Conservation (phyloP, 192 early-diverging fungal genomes). For the Mortierella alpina region DNA sequence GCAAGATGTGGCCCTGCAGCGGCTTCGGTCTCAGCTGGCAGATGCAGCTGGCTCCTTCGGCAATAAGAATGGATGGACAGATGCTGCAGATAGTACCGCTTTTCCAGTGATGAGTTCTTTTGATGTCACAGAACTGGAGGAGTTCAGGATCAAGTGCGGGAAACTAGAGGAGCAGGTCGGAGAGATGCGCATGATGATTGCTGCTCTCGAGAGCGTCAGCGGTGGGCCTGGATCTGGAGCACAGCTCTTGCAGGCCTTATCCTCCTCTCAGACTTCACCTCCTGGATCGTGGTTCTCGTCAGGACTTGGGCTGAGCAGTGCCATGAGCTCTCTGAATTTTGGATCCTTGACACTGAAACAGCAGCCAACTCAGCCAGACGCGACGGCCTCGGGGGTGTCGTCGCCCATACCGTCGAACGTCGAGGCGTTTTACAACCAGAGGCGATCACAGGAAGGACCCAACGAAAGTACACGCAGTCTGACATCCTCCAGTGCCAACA, state of each 20-base stretch:
- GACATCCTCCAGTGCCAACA: neutral
- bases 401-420: conserved; percentile 11
- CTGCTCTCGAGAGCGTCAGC: conserved; percentile 30
- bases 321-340: conserved; percentile 14
- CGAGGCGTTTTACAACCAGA: conserved; percentile 1
- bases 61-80: neutral
- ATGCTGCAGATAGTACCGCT: neutral
- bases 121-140: conserved; percentile 30
- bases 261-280: neutral
- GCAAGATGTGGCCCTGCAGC: conserved; percentile 15
- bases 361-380: neutral
- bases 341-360: conserved; percentile 14
- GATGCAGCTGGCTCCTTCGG: neutral
- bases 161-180: conserved; percentile 46
- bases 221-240: conserved; percentile 43
- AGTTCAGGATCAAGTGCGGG: conserved; percentile 29
- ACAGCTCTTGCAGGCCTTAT: conserved; percentile 29
- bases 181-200: conserved; percentile 46
- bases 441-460: neutral
- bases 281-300: conserved; percentile 22
- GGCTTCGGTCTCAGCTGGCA: conserved; percentile 1
- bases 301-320: neutral
- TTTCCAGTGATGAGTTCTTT: conserved; percentile 11
- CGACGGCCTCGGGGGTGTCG: neutral
- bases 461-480: neutral